These are phyloP conservation scores for Diospyros lotus DNA, from an alignment of 148 eudicot genomes.

Conservation along the genomic window DNA sequence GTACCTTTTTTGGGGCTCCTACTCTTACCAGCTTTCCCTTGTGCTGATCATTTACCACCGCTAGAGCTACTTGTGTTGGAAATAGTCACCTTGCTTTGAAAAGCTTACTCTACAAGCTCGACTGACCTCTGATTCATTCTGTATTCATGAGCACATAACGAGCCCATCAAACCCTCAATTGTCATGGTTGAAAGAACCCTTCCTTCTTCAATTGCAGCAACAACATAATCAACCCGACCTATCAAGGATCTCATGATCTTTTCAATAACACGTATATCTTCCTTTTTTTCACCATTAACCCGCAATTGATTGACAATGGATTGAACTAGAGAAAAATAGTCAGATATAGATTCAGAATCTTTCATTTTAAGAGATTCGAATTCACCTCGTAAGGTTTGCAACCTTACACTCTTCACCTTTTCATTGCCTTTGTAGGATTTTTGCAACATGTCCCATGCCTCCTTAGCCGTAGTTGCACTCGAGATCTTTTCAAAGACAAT, in stretches of 20 bases:
- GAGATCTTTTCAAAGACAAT: constrained; percentile 7
- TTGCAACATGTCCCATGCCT: too few species aligned
- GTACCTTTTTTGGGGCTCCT: too few species aligned
- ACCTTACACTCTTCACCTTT: too few species aligned
- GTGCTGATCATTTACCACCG: too few species aligned
- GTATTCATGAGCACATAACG: neutral
- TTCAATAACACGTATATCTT: constrained; percentile 3
- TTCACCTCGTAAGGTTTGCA: too few species aligned
- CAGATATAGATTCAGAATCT: constrained; percentile 6
- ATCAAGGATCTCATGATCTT: constrained; percentile 10
- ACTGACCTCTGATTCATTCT: neutral
- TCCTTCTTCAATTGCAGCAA: constrained; percentile 7
- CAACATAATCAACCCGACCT: neutral
- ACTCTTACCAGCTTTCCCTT: neutral
- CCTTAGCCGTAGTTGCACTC: too few species aligned
- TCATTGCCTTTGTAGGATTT: too few species aligned
- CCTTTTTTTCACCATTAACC: constrained; percentile 8
- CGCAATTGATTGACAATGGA: constrained; percentile 8
- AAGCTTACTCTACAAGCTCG: neutral
- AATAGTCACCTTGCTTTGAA: neutral
- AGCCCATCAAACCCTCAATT: too few species aligned
- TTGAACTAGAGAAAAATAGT: constrained; percentile 10
- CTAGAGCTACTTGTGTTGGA: too few species aligned
- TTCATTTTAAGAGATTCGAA: constrained; percentile 15
- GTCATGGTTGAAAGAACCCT: constrained; percentile 3